Base-by-base conservation (phyloP, 2,329 filamentous ascomycete species). In the Blastomyces percursus region DNA sequence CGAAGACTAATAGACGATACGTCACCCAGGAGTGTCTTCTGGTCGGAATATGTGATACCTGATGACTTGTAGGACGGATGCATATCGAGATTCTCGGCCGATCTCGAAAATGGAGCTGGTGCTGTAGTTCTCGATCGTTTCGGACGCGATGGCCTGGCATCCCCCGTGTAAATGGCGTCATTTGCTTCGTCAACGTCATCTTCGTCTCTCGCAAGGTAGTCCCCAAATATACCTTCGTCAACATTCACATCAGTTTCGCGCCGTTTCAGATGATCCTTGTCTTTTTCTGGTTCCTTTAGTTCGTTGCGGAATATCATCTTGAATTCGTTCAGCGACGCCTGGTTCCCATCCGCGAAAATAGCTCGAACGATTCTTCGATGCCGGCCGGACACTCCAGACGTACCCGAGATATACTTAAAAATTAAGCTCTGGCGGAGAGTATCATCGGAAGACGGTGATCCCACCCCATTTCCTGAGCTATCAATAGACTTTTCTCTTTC, bases 311-410 rank as follows among this genome's bases (percentile, higher is more conserved):
- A 81, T 4, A 81, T 71, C 51, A 78, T 69, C 12, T 72, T 71
- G 64, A 80, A 81, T 64, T 80, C 77, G 50, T 72, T 75, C 24
- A 72, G 65, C 5, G 75, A 69, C 19, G 63, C 65, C 14, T 68
- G 63, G 44, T 70, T 68, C 9, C 78, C 79, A 66, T 80, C 75
- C 4, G 79, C 78, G 66, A 81, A 80, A 51, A 80, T 74, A 24
- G 79, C 75, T 24, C 77, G 71, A 12, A 80, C 55, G 27, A 80
- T 78, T 50, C 77, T 73, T 60, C 78, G 72, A 30, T 75, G 69
- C 27, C 70, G 71, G 8, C 75, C 74, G 46, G 70, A 71, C 11
- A 70, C 69, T 21, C 68, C 67, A 11, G 65, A 67, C 6, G 68
- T 69, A 0, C 69, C 67, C 4, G 67, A 66, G n/a, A 80, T 73